These are phyloP conservation scores for Botrytis sinoallii DNA, from an alignment of 2,329 filamentous ascomycete species.

Conservation along the genomic window DNA sequence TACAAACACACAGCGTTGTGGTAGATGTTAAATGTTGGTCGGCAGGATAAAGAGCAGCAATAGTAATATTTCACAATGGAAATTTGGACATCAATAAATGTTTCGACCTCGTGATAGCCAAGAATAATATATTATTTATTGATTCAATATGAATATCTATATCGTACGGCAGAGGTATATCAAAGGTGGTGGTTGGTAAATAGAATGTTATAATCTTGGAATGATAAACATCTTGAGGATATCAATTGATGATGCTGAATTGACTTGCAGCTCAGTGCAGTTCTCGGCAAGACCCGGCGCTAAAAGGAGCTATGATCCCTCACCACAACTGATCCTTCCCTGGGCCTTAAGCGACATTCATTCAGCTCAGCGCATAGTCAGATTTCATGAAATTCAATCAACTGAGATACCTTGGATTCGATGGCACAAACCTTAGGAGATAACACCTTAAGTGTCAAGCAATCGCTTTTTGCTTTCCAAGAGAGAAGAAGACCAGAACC, in stretches of 20 bases:
- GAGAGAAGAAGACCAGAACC: neutral
- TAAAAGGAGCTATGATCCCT: neutral
- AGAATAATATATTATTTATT: neutral
- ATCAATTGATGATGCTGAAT: constrained; percentile 1
- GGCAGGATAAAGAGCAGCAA: neutral
- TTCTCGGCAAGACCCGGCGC: constrained; percentile 7
- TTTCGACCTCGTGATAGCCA: neutral
- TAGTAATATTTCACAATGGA: neutral
- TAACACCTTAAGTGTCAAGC: neutral
- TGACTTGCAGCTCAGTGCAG: neutral
- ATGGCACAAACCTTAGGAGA: neutral
- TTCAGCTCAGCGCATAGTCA: neutral
- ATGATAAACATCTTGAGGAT: neutral
- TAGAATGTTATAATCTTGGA: neutral
- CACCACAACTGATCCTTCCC: neutral
- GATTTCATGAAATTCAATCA: neutral
- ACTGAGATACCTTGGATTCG: neutral
- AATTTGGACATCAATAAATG: neutral
- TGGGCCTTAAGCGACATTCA: neutral
- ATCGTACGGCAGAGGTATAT: neutral
- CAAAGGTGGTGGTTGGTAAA: neutral
- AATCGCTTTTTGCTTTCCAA: neutral
- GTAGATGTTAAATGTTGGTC: neutral
- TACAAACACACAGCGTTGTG: neutral
- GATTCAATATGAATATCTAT: neutral